Evolutionary conservation across 768 basidiomycete species (phyloP).

Genomic region (Strobilomyces confusus): DNA sequence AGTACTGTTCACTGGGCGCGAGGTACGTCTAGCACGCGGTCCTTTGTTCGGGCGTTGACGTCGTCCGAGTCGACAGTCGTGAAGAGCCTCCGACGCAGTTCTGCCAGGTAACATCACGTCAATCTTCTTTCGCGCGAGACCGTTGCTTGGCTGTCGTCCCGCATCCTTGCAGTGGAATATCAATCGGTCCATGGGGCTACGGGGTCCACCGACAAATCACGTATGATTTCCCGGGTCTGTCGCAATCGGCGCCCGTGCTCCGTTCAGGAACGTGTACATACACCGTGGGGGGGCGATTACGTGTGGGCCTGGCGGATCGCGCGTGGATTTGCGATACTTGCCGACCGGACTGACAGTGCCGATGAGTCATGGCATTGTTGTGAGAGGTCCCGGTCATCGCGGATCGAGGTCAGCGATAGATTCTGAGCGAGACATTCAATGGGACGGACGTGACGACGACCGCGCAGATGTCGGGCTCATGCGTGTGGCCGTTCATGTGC

Average conservation of each 20-base stretch:
- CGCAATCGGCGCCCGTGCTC: not conserved
- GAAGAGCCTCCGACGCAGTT: not conserved
- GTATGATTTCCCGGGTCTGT: not conserved
- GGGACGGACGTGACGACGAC: slow-evolving; percentile 1
- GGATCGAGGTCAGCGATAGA: not conserved
- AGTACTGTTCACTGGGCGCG: not conserved
- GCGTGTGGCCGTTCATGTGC: not conserved
- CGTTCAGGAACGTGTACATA: slow-evolving; percentile 64
- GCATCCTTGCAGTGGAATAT: slow-evolving; percentile 43
- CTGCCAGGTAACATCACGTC: not conserved
- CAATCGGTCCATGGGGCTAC: not conserved
- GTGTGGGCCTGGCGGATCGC: not conserved
- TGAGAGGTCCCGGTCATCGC: not conserved
- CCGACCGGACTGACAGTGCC: too few species aligned
- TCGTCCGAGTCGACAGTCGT: not conserved
- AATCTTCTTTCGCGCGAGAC: not conserved
- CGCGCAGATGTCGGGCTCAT: not conserved
- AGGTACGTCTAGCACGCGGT: not conserved
- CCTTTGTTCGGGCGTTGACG: not conserved
- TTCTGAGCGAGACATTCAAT: not conserved
- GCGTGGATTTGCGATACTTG: too few species aligned
- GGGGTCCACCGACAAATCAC: not conserved
- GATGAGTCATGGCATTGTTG: too few species aligned
- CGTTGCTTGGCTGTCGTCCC: not conserved
- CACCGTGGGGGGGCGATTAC: not conserved